Conservation (phyloP, 192 early-diverging fungal species). For the Coemansia sp. region DNA sequence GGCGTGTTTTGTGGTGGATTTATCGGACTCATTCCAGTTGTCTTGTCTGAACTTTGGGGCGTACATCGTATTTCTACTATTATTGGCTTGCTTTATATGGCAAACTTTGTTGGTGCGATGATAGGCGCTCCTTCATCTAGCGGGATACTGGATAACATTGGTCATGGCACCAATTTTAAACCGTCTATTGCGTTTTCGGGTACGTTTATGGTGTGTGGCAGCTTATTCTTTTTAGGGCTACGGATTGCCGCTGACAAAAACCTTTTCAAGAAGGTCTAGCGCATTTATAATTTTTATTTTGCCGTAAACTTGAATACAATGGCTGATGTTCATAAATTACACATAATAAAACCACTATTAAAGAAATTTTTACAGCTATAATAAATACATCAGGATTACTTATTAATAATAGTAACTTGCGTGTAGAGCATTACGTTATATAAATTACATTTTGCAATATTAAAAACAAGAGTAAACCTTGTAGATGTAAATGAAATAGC, state of each 20-base stretch:
- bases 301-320: not conserved
- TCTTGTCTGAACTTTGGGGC: constrained; percentile 58
- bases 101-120: constrained; percentile 54
- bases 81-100: constrained; percentile 57
- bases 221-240: constrained; percentile 26
- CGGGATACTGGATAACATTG: constrained; percentile 55
- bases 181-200: constrained; percentile 46
- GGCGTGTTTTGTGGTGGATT: constrained; percentile 61
- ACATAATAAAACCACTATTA: too few species aligned
- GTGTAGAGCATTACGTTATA: too few species aligned
- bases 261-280: constrained; percentile 19
- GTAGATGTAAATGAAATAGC: too few species aligned
- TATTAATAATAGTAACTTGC: too few species aligned
- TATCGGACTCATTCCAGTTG: constrained; percentile 57
- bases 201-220: constrained; percentile 35
- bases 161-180: constrained; percentile 36
- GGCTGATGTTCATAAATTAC: too few species aligned
- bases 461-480: too few species aligned
- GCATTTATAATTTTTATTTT: constrained; percentile 9
- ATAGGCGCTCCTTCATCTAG: constrained; percentile 56
- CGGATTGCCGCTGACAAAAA: constrained; percentile 8
- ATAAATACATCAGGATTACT: too few species aligned
- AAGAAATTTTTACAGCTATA: too few species aligned
- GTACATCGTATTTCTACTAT: constrained; percentile 59
- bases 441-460: too few species aligned